A percentile compares a stretch with the other conserved stretches of the same genome.
Evolutionary conservation across 2,329 filamentous ascomycete species (phyloP).

Genomic region (Hypoxylon sp.): DNA sequence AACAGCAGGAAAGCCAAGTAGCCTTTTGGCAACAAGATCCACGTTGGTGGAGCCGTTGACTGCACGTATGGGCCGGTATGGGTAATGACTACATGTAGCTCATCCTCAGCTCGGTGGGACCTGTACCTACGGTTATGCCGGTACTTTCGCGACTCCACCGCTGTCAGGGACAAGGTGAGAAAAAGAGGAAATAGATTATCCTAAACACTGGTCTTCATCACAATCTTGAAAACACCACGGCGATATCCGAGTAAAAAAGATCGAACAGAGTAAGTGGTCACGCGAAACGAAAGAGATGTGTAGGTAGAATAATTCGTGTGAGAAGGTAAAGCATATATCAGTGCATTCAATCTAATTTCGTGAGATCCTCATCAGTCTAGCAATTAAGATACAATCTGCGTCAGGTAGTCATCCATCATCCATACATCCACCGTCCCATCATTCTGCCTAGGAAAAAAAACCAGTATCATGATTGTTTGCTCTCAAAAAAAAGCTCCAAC

Average conservation of each 20-base stretch:
- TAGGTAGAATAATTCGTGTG: not conserved
- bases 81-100: too few species aligned
- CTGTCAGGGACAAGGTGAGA: not conserved
- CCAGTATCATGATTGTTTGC: slow-evolving; percentile 13
- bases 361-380: slow-evolving; percentile 35
- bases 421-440: slow-evolving; percentile 15
- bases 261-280: not conserved
- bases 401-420: slow-evolving; percentile 13
- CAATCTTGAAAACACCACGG: not conserved
- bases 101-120: not conserved
- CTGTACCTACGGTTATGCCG: not conserved
- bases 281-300: not conserved
- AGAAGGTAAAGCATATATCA: slow-evolving; percentile 8
- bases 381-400: slow-evolving; percentile 41
- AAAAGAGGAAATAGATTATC: not conserved
- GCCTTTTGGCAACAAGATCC: not conserved
- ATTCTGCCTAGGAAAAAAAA: not conserved
- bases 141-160: not conserved
- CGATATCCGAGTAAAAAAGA: not conserved
- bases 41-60: not conserved
- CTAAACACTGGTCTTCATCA: too few species aligned
- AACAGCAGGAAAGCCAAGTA: not conserved
- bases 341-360: slow-evolving; percentile 31
- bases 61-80: too few species aligned
- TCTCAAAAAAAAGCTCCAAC: slow-evolving; percentile 8